phyloP scores from a whole-genome alignment of 176 grass and related monocot genomes.

The barley (Hordeum vulgare) region MorexV3_pseudomolecules_assembly NC_058519.1:372876405-372876904 shows the following conservation, averaged over 20 bases:
- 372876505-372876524: not conserved
- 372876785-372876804: conserved; percentile 4
- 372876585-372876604: not conserved
- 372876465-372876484: not conserved
- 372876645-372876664: conserved; percentile 24
- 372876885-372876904: not conserved
- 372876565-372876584: not conserved
- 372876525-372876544: not conserved
- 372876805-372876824: conserved; percentile 20
- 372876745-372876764: conserved; percentile 69
- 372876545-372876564: not conserved
- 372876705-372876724: conserved; percentile 5
- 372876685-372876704: conserved; percentile 35
- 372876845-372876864: conserved; percentile 30
- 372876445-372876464: too few species aligned
- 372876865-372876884: not conserved
- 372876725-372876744: conserved; percentile 13
- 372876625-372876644: not conserved
- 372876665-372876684: conserved; percentile 10
- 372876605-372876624: not conserved
- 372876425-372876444: too few species aligned
- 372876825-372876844: conserved; percentile 40
- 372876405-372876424: too few species aligned
- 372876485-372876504: not conserved
- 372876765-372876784: conserved; percentile 44